These are phyloP conservation scores for Xylaria sp. DNA, from an alignment of 2,329 filamentous ascomycete species.

Conservation along the genomic window DNA sequence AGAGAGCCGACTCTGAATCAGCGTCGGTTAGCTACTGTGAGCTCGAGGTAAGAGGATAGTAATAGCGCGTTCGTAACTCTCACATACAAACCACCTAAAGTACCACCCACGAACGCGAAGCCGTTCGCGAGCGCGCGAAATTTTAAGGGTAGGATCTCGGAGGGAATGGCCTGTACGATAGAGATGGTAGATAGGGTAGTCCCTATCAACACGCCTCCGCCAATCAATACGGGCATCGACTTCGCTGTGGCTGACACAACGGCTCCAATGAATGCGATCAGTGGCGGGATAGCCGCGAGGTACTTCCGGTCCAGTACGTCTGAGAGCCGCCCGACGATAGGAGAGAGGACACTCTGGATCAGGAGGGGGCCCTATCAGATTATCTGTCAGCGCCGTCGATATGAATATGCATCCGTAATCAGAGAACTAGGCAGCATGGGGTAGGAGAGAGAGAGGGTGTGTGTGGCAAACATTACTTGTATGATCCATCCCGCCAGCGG, in stretches of 20 bases:
- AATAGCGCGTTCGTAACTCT: neutral
- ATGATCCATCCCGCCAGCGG: slow-evolving; percentile 66
- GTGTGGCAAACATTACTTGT: slow-evolving; percentile 50
- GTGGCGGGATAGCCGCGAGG: slow-evolving; percentile 62
- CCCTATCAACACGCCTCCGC: slow-evolving; percentile 67
- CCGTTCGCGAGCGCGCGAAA: slow-evolving; percentile 67
- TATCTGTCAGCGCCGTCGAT: neutral
- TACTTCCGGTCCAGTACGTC: slow-evolving; percentile 67
- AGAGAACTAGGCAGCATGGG: too few species aligned
- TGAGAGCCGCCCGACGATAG: slow-evolving; percentile 65
- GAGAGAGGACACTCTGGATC: slow-evolving; percentile 67
- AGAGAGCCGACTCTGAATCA: slow-evolving; percentile 58
- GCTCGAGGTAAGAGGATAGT: too few species aligned
- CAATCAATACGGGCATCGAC: slow-evolving; percentile 66
- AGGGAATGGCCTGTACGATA: slow-evolving; percentile 66
- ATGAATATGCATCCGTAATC: too few species aligned
- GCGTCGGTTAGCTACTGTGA: neutral
- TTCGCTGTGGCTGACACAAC: slow-evolving; percentile 65
- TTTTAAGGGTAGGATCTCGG: slow-evolving; percentile 67
- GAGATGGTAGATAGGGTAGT: slow-evolving; percentile 64
- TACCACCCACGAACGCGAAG: slow-evolving; percentile 61
- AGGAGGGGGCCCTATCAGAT: slow-evolving; percentile 62
- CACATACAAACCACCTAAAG: slow-evolving; percentile 63
- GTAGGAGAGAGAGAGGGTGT: neutral
- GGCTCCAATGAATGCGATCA: slow-evolving; percentile 65